Conservation (phyloP, 768 basidiomycete genomes). For the Russula ochroleuca region DNA sequence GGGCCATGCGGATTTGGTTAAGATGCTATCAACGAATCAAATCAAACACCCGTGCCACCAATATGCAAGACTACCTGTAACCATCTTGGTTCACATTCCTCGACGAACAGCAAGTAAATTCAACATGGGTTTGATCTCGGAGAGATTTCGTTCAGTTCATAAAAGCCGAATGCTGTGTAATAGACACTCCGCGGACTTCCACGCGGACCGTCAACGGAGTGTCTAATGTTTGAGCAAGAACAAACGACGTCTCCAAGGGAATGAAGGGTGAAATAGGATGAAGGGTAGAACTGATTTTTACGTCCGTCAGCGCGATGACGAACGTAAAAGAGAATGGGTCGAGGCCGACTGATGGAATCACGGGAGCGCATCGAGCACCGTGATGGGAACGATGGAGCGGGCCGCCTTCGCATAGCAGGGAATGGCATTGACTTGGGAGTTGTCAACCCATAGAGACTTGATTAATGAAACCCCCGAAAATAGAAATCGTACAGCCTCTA, state of each 20-base stretch:
- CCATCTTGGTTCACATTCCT: neutral
- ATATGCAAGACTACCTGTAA: neutral
- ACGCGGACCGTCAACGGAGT: neutral
- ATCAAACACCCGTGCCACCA: neutral
- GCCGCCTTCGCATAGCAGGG: slow-evolving; percentile 6
- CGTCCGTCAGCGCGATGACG: slow-evolving; percentile 22
- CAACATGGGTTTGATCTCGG: neutral
- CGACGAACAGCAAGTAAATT: neutral
- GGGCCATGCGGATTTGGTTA: neutral
- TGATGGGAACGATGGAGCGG: slow-evolving; percentile 4
- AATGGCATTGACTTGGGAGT: slow-evolving; percentile 5
- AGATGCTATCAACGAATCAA: slow-evolving; percentile 13
- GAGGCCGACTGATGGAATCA: slow-evolving; percentile 16
- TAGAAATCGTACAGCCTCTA: slow-evolving; percentile 3
- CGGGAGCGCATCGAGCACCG: slow-evolving; percentile 3
- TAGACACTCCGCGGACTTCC: slow-evolving; percentile 5
- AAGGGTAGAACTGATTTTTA: slow-evolving; percentile 3
- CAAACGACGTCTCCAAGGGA: slow-evolving; percentile 9
- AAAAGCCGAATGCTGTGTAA: neutral
- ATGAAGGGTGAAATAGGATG: slow-evolving; percentile 4
- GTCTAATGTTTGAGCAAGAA: neutral
- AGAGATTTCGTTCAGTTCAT: neutral
- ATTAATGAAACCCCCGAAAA: slow-evolving; percentile 2
- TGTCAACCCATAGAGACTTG: neutral
- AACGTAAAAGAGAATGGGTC: slow-evolving; percentile 31